A percentile compares a stretch with the other conserved stretches of the same genome.
These are phyloP conservation scores for Magnolia officinalis DNA, from an alignment of 164 flowering plant genomes.

Conservation along the genomic window DNA sequence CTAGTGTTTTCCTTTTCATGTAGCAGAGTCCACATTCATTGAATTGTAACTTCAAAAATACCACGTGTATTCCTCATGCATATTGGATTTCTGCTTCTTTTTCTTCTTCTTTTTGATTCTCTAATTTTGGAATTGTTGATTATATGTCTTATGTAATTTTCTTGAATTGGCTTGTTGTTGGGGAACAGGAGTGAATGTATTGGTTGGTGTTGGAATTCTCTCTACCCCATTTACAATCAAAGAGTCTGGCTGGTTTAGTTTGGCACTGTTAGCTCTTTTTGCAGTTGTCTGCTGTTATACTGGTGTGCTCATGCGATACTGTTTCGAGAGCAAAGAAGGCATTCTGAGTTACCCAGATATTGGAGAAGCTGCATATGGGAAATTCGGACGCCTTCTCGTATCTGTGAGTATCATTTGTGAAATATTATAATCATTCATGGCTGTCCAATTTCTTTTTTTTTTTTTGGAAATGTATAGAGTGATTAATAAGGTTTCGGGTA, in stretches of 20 bases:
- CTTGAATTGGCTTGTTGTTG: background rate
- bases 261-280: conserved; percentile 52
- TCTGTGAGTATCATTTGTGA: conserved; percentile 46
- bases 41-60: background rate
- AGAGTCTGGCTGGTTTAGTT: conserved; percentile 83
- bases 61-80: background rate
- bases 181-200: conserved; percentile 59
- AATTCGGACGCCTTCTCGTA: conserved; percentile 59
- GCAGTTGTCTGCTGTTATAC: conserved; percentile 74
- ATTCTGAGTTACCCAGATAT: conserved; percentile 70
- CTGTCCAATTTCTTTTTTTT: background rate
- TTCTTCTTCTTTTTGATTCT: background rate
- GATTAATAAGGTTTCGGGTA: too few relatives aligned
- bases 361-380: conserved; percentile 94
- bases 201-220: conserved; percentile 88
- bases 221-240: conserved; percentile 77
- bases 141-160: background rate
- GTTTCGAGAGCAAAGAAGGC: conserved; percentile 75
- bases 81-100: background rate
- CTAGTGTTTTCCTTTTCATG: background rate
- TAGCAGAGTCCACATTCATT: background rate
- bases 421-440: background rate
- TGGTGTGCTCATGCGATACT: conserved; percentile 60
- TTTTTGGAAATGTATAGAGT: background rate
- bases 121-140: background rate